These are phyloP conservation scores for Tephrocybe sp. DNA, from an alignment of 768 basidiomycete species.

Conservation along the genomic window DNA sequence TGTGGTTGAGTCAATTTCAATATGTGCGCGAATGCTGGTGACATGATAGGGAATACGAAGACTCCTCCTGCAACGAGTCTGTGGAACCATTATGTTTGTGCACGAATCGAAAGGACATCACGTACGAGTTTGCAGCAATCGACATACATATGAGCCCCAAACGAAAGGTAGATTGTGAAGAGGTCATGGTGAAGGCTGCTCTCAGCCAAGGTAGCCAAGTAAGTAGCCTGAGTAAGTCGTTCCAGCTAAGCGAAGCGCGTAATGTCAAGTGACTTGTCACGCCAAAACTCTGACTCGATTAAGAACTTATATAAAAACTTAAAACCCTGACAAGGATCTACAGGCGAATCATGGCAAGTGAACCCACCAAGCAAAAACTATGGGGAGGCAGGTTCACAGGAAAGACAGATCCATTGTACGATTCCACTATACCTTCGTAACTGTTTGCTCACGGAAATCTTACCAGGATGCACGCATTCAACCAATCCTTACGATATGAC, in stretches of 20 bases:
- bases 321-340: background rate
- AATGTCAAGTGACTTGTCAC: background rate
- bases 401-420: conserved; percentile 83
- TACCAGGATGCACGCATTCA: conserved; percentile 93
- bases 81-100: background rate
- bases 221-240: too few species aligned
- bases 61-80: conserved; percentile 81
- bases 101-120: conserved; percentile 9
- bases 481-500: conserved; percentile 94
- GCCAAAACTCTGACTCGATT: background rate
- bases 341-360: conserved; percentile 27
- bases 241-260: too few species aligned
- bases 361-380: conserved; percentile 62
- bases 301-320: conserved; percentile 1
- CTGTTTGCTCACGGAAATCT: conserved; percentile 9
- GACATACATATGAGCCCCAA: conserved; percentile 40
- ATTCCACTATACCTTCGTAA: conserved; percentile 7
- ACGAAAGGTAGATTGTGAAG: conserved; percentile 2
- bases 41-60: conserved; percentile 75
- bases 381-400: conserved; percentile 92
- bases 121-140: conserved; percentile 64
- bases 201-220: too few species aligned
- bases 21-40: conserved; percentile 56
- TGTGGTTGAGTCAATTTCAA: conserved; percentile 73
- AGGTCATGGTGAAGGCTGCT: conserved; percentile 6